phyloP scores from a whole-genome alignment of 345 rosid species.

The Euphorbia tirucalli region DNA sequence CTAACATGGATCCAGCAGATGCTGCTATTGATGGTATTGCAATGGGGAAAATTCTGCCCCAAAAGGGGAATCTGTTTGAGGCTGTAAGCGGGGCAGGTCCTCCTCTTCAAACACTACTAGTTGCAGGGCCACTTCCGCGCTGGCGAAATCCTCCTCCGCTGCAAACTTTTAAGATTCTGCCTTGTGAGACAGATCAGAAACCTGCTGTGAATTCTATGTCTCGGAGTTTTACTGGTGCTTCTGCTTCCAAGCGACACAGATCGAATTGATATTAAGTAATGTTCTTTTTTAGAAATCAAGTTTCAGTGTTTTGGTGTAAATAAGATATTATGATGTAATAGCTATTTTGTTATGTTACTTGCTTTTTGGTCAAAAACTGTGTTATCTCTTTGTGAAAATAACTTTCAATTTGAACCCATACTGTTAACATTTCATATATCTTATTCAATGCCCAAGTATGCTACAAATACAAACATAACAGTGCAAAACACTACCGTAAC shows the following conservation, averaged over 20 bases:
- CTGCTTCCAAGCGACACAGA: slow-evolving; percentile 72
- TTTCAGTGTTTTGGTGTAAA: slow-evolving; percentile 32
- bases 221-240: slow-evolving; percentile 29
- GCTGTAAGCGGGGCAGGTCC: slow-evolving; percentile 75
- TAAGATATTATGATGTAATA: no score
- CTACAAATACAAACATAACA: no score
- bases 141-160: slow-evolving; percentile 94
- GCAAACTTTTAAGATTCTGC: slow-evolving; percentile 58
- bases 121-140: slow-evolving; percentile 88
- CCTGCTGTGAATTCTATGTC: slow-evolving; percentile 16
- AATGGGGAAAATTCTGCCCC: slow-evolving; percentile 57
- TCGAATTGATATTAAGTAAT: slow-evolving; percentile 39
- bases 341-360: no score
- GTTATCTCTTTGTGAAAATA: no score
- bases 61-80: slow-evolving; percentile 66
- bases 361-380: no score
- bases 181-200: slow-evolving; percentile 22
- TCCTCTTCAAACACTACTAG: slow-evolving; percentile 67
- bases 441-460: no score
- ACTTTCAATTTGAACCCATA: no score
- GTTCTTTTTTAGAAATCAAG: slow-evolving; percentile 17
- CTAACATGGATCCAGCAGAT: slow-evolving; percentile 41
- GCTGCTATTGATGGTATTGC: slow-evolving; percentile 47
- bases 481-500: no score
- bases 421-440: no score